Conservation (phyloP, 371 early-diverging fungal genomes). For the Mortierella sp. region DNA sequence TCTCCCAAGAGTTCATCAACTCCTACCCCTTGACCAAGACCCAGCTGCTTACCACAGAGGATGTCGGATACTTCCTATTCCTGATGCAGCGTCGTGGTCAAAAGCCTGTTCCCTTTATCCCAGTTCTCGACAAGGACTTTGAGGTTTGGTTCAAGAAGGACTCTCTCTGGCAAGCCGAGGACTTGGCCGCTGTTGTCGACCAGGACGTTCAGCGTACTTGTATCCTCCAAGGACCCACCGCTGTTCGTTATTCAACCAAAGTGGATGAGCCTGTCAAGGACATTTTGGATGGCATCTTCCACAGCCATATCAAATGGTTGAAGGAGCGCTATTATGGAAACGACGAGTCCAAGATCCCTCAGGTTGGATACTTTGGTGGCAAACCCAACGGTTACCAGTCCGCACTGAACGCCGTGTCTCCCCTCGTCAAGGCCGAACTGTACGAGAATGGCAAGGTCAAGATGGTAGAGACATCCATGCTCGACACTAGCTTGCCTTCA, state of each 20-base stretch:
- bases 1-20: constrained; percentile 80
- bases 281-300: constrained; percentile 89
- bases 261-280: constrained; percentile 91
- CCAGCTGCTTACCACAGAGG: constrained; percentile 91
- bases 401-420: constrained; percentile 22
- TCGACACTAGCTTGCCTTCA: constrained; percentile 70
- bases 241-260: constrained; percentile 81
- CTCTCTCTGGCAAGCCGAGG: constrained; percentile 95
- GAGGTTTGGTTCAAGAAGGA: constrained; percentile 97
- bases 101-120: constrained; percentile 95
- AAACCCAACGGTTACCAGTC: constrained; percentile 54
- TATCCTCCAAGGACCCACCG: constrained; percentile 95
- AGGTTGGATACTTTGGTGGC: constrained; percentile 87
- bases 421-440: constrained; percentile 43
- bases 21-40: constrained; percentile 79
- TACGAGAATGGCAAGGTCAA: constrained; percentile 55
- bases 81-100: constrained; percentile 84
- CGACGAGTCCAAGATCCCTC: constrained; percentile 73
- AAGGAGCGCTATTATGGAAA: constrained; percentile 83
- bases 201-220: constrained; percentile 93
- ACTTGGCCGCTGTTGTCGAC: constrained; percentile 89
- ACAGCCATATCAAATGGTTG: constrained; percentile 82
- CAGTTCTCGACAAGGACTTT: constrained; percentile 91
- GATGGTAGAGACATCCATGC: constrained; percentile 67
- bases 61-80: constrained; percentile 89